Conservation (phyloP, 2,329 filamentous ascomycete genomes). For the Cytospora chrysosperma region DNA sequence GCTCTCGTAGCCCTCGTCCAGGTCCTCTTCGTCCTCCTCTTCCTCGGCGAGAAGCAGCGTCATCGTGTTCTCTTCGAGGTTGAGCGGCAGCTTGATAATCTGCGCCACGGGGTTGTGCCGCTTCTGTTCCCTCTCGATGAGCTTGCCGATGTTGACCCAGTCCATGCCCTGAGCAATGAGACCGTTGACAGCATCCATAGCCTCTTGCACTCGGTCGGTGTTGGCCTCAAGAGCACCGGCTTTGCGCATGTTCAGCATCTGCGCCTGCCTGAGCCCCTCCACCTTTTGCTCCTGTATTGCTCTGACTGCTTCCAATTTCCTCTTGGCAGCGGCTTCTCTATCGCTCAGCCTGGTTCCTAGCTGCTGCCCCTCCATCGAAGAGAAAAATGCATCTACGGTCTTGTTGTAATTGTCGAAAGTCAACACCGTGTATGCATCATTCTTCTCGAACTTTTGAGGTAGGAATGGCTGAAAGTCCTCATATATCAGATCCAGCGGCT, state of each 20-base stretch:
- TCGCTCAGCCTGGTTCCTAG: slow-evolving; percentile 81
- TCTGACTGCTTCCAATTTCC: slow-evolving; percentile 80
- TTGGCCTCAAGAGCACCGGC: slow-evolving; percentile 90
- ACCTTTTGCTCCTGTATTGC: slow-evolving; percentile 83
- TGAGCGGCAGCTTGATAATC: slow-evolving; percentile 82
- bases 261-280: slow-evolving; percentile 76
- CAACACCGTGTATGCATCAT: slow-evolving; percentile 65
- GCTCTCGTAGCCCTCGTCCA: slow-evolving; percentile 59
- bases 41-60: slow-evolving; percentile 77
- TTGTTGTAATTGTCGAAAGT: slow-evolving; percentile 85
- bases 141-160: slow-evolving; percentile 85
- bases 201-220: slow-evolving; percentile 85
- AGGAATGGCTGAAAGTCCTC: slow-evolving; percentile 95
- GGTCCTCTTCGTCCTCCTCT: slow-evolving; percentile 59
- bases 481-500: slow-evolving; percentile 63
- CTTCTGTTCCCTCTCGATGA: slow-evolving; percentile 85
- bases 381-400: slow-evolving; percentile 95
- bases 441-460: slow-evolving; percentile 73
- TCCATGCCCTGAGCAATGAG: slow-evolving; percentile 95
- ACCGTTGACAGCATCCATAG: slow-evolving; percentile 87
- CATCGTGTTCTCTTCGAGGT: slow-evolving; percentile 84
- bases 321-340: slow-evolving; percentile 75
- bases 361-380: slow-evolving; percentile 91
- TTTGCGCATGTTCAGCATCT: slow-evolving; percentile 81
- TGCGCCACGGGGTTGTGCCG: slow-evolving; percentile 81